A percentile compares a stretch with the other conserved stretches of the same genome.
These are phyloP conservation scores for Eucalyptus leucophloia DNA, from an alignment of 345 rosid genomes.

Conservation along the genomic window DNA sequence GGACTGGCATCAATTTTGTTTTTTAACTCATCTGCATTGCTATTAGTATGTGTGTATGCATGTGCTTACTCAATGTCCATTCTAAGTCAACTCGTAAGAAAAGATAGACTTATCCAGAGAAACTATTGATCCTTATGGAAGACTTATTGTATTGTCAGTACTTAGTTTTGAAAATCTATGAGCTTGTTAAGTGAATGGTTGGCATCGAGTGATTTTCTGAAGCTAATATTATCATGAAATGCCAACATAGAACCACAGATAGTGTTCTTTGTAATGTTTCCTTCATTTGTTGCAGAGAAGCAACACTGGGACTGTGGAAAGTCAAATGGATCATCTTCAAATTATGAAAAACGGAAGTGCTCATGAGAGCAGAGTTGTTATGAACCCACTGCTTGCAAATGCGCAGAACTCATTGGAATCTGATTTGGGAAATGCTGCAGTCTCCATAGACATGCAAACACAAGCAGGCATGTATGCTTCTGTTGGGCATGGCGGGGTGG, in stretches of 20 bases:
- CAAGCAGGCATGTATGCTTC: conserved; percentile 15
- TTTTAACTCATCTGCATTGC: background rate
- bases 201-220: background rate
- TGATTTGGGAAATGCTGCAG: conserved; percentile 21
- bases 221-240: background rate
- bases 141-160: background rate
- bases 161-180: background rate
- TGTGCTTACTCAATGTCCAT: background rate
- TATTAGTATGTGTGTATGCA: background rate
- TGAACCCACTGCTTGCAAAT: conserved; percentile 19
- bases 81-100: background rate
- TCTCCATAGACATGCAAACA: conserved; percentile 14
- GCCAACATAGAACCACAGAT: background rate
- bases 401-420: conserved; percentile 23
- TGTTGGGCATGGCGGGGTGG: conserved; percentile 15
- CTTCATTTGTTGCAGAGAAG: conserved; percentile 30
- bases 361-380: conserved; percentile 20
- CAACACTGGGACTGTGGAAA: conserved; percentile 21
- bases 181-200: background rate
- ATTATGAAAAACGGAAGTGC: conserved; percentile 24
- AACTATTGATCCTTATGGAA: background rate
- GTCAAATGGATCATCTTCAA: conserved; percentile 29
- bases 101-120: background rate
- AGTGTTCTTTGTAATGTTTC: background rate
- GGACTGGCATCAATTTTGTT: background rate